These are phyloP conservation scores for Clitopilus passeckerianus DNA, from an alignment of 768 basidiomycete genomes.

Conservation along the genomic window DNA sequence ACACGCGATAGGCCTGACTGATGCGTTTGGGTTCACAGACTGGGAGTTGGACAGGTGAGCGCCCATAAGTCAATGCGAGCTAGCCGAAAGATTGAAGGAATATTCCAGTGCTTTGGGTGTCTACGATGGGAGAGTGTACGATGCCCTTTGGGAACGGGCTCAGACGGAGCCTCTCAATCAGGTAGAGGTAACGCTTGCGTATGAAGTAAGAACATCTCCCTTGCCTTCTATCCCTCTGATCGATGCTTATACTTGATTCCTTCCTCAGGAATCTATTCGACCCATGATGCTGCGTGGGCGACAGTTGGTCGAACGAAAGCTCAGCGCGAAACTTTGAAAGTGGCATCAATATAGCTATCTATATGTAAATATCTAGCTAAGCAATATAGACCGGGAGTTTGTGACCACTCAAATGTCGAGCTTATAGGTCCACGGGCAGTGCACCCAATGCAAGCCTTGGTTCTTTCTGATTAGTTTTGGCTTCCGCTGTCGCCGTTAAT, in stretches of 20 bases:
- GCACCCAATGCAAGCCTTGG: too few species aligned
- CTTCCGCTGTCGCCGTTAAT: too few species aligned
- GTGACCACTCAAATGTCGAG: too few species aligned
- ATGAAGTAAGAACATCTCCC: constrained; percentile 35
- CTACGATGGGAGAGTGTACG: constrained; percentile 60
- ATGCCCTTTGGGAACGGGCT: constrained; percentile 57
- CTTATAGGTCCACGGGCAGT: too few species aligned
- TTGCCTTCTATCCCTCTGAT: neutral
- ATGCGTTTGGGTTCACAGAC: constrained; percentile 72
- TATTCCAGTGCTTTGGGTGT: constrained; percentile 53
- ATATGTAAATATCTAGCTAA: neutral
- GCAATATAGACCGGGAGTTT: too few species aligned
- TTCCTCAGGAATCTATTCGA: constrained; percentile 40
- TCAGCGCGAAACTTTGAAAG: neutral
- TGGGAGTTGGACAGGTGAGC: constrained; percentile 67
- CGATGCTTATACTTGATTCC: neutral
- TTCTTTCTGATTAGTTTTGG: too few species aligned
- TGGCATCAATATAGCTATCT: neutral
- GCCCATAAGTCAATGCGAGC: neutral
- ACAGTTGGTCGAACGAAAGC: constrained; percentile 15
- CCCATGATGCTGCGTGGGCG: constrained; percentile 47
- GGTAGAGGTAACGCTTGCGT: constrained; percentile 45
- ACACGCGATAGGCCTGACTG: constrained; percentile 61
- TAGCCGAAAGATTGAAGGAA: neutral
- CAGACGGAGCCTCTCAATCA: constrained; percentile 58